Evolutionary conservation across 768 basidiomycete species (phyloP), one percentile per base, ranked within the genome.

Genomic region (Lentinula edodes): DNA sequence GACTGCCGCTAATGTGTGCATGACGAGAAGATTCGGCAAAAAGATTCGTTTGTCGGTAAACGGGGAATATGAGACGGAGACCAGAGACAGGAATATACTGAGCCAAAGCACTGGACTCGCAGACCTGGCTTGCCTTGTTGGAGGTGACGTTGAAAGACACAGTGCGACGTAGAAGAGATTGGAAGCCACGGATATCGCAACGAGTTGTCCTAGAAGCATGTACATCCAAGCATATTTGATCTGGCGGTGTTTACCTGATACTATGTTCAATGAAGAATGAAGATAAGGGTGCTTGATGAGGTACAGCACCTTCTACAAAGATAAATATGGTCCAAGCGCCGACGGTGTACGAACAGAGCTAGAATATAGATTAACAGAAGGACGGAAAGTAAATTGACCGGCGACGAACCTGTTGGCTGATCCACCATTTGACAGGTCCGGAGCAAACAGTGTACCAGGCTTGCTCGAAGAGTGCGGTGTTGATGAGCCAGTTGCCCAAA

Each of bases 121-220:
- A 41, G 55, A 34, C 7, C 46, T 55, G 36, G 46, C 32, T 57
- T 63, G 45, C 50, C 58, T 38, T 23, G 38, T 20, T 20, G 61
- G 57, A 4, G 67, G 65, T 9, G 74, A 64, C n/a, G 75, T 67
- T 0, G 76, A 73, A 10, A 79, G 68, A 35, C 74, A 64, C 6
- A 86, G 59, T 9, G 84, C 81, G 6, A 83, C 70, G 65, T 83
- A 83, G 72, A 88, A 89, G 18, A 91, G 75, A 58, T 83, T 82
- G 0, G 82, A 81, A 7, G 86, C 84, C 41, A 89, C 83, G 10
- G 83, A 84, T 51, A 90, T 84, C 36, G 89, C 87, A 58, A 91
- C 87, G 20, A 89, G 65, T 70, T 90, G 87, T 5, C 87, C 89
- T 8, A 91, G 77, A 39, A 90, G 73, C 84, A 89, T 87, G 72